Evolutionary conservation across 1,284 basidiomycete genomes (phyloP).

Genomic region (Cryptococcus sp.): DNA sequence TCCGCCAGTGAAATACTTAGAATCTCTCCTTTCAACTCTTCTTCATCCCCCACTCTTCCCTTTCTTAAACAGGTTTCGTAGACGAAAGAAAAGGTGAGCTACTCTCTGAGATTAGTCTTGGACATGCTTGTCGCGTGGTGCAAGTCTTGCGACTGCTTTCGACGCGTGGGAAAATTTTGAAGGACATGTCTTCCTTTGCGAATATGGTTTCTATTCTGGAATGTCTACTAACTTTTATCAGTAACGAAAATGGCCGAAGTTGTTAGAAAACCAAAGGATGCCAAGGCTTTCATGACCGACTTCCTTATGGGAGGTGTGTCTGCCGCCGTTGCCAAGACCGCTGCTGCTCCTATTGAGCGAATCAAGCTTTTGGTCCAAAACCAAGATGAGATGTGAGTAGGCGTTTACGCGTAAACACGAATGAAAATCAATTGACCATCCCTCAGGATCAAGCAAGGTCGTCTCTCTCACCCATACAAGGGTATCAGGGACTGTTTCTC

Average conservation of each 20-base stretch:
- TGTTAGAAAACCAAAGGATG: slow-evolving; percentile 47
- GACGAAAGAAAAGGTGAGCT: no score
- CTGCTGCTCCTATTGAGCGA: slow-evolving; percentile 97
- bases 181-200: background rate
- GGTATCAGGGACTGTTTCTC: slow-evolving; percentile 81
- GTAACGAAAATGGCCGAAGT: slow-evolving; percentile 12
- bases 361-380: slow-evolving; percentile 97
- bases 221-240: background rate
- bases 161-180: background rate
- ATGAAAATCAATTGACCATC: background rate
- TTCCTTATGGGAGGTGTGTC: slow-evolving; percentile 50
- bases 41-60: slow-evolving; percentile 13
- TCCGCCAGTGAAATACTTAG: background rate
- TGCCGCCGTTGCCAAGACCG: slow-evolving; percentile 88
- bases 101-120: no score
- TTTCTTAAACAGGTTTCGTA: background rate
- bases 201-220: no score
- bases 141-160: background rate
- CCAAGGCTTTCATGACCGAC: slow-evolving; percentile 47
- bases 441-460: slow-evolving; percentile 83
- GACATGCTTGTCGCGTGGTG: background rate
- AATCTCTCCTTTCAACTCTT: slow-evolving; percentile 3
- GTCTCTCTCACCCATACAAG: slow-evolving; percentile 87
- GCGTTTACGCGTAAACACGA: background rate
- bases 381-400: slow-evolving; percentile 58